Evolutionary conservation across 306 rosid genomes (phyloP), one percentile per base, ranked within the genome.

Genomic region (Heteromeles arbutifolia): DNA sequence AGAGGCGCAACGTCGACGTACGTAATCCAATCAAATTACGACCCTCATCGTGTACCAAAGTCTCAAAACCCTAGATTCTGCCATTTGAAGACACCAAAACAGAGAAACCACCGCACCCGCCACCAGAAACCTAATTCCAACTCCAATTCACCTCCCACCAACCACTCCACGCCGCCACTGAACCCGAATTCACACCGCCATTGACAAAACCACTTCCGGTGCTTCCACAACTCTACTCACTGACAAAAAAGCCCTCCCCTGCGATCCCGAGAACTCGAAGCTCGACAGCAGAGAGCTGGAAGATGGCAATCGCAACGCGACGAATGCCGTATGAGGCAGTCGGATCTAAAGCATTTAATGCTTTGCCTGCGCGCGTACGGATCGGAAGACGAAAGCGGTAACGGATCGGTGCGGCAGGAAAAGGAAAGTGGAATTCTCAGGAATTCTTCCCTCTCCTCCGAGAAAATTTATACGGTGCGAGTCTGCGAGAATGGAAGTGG

Each of bases 271-370:
- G 81, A 83, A 24, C 61, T 78, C 67, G 79, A 72, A 76, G 58
- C 73, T 52, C 67, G 65, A 70, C 65, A 66, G 56, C 62, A 77
- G 73, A 74, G 69, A 41, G 57, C 63, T 29, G 75, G 67, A 77
- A 66, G 70, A 77, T 29, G 81, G 78, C 72, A 72, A 48, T 64
- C 59, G 53, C 86, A 80, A 82, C 74, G 86, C 80, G 77, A 80
- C 72, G 84, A 88, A 81, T 74, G 86, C 62, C 53, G 86, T 48
- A 58, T 75, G 76, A 52, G 74, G 78, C 70, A 75, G 52, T 79
- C 85, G 96, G 90, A 92, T 92, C 97, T 85, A 84, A 76, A 82
- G 84, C 93, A 82, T 81, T 87, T 73, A 76, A 71, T 73, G 86
- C 76, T 69, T 25, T 69, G 85, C 72, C 83, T 57, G 61, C 52